Evolutionary conservation across 257 asterid species (phyloP).

Genomic region (Plantago elongata): DNA sequence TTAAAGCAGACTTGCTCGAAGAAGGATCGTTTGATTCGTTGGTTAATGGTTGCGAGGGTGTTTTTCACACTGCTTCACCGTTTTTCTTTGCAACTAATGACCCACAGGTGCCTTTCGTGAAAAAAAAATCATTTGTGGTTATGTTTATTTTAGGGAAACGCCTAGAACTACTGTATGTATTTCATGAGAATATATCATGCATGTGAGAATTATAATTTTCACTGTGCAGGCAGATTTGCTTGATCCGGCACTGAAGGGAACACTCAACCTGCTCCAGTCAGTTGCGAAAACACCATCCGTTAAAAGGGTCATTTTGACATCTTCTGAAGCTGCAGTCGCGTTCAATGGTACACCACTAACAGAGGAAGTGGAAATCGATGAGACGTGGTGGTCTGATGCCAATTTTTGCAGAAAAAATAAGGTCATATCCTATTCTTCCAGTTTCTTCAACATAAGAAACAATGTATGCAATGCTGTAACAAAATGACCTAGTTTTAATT

Average conservation of each 20-base stretch:
- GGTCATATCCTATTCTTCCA: conserved; percentile 21
- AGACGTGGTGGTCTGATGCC: conserved; percentile 56
- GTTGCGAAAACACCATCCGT: conserved; percentile 51
- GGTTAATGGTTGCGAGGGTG: conserved; percentile 52
- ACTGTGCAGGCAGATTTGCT: conserved; percentile 46
- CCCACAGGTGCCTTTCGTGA: conserved; percentile 24
- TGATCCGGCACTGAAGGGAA: conserved; percentile 73
- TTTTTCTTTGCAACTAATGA: conserved; percentile 33
- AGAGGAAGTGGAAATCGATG: conserved; percentile 55
- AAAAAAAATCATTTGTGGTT: no score
- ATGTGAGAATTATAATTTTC: conserved; percentile 1
- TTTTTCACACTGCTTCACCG: conserved; percentile 67
- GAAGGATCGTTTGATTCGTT: conserved; percentile 54
- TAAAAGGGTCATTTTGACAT: conserved; percentile 57
- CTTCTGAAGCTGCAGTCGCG: conserved; percentile 57
- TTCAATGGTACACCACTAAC: conserved; percentile 43
- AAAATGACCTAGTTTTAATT: background rate
- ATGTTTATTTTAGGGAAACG: no score
- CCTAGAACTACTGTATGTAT: no score
- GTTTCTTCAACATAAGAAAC: background rate
- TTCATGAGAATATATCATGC: background rate
- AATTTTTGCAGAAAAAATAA: conserved; percentile 45
- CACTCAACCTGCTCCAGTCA: conserved; percentile 60
- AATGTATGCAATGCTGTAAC: background rate
- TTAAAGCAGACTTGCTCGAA: conserved; percentile 47